A percentile compares a stretch with the other conserved stretches of the same genome.
Evolutionary conservation across 78 protist genomes (phyloP).

Genomic region (Anaeramoeba flamelloides): DNA sequence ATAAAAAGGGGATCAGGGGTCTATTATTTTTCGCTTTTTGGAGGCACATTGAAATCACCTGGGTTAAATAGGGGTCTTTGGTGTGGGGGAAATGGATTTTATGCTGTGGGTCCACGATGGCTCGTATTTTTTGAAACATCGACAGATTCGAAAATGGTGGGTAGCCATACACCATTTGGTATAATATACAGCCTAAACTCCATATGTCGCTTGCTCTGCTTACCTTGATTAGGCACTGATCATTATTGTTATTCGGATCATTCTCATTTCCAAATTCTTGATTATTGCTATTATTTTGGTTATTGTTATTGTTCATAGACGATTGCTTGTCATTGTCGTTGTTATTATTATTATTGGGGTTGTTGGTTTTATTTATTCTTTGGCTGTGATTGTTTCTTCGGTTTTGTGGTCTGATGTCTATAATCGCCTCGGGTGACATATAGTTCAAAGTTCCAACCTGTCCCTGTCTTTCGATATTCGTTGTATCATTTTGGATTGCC

Average conservation of each 20-base stretch:
- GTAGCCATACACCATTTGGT: background rate
- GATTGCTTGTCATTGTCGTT: conserved; percentile 7
- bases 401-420: conserved; percentile 4
- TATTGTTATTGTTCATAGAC: too few species aligned
- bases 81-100: conserved; percentile 26
- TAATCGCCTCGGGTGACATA: conserved; percentile 83
- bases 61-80: conserved; percentile 20
- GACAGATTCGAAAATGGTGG: background rate
- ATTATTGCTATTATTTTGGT: too few species aligned
- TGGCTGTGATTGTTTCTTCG: too few species aligned
- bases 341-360: too few species aligned
- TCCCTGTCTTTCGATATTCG: conserved; percentile 48
- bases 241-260: conserved; percentile 5
- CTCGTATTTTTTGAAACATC: conserved; percentile 22
- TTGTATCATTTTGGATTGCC: conserved; percentile 31
- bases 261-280: too few species aligned
- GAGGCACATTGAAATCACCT: conserved; percentile 44
- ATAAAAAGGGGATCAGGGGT: conserved; percentile 37
- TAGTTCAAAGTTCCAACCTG: conserved; percentile 85
- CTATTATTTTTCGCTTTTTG: conserved; percentile 35
- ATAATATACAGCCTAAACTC: conserved; percentile 6
- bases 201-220: conserved; percentile 2
- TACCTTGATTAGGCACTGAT: conserved; percentile 8
- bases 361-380: too few species aligned
- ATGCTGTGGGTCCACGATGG: conserved; percentile 33